These are phyloP conservation scores for Pseudogymnoascus sp. DNA, from an alignment of 2,329 filamentous ascomycete genomes.

Conservation along the genomic window DNA sequence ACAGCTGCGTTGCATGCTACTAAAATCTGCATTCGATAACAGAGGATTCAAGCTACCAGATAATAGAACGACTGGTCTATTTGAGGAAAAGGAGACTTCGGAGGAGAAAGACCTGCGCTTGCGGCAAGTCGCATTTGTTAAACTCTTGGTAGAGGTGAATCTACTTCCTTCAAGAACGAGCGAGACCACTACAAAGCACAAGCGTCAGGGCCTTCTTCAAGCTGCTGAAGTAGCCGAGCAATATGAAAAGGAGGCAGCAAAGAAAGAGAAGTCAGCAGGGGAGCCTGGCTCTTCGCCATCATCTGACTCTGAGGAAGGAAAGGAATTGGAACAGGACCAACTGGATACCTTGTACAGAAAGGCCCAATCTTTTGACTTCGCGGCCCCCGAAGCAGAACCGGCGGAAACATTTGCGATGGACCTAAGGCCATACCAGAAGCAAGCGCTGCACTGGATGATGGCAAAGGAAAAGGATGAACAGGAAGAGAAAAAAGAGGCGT, in stretches of 20 bases:
- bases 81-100: conserved; percentile 74
- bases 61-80: conserved; percentile 65
- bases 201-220: conserved; percentile 73
- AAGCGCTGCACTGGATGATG: conserved; percentile 94
- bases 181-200: conserved; percentile 64
- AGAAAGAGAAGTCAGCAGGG: conserved; percentile 21
- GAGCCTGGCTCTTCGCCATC: conserved; percentile 33
- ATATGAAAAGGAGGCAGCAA: conserved; percentile 48
- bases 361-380: conserved; percentile 93
- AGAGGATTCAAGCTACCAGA: conserved; percentile 52
- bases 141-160: conserved; percentile 81
- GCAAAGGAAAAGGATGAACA: conserved; percentile 79
- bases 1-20: conserved; percentile 71
- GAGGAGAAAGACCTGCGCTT: conserved; percentile 79
- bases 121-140: conserved; percentile 80
- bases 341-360: conserved; percentile 91
- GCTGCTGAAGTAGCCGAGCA: conserved; percentile 86
- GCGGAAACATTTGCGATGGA: conserved; percentile 73
- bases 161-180: conserved; percentile 69
- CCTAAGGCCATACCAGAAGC: conserved; percentile 87
- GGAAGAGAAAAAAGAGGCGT: conserved; percentile 57
- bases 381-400: conserved; percentile 79
- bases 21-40: conserved; percentile 64
- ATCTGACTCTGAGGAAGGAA: conserved; percentile 65
- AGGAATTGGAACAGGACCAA: conserved; percentile 91